Base-by-base conservation (phyloP, 1,284 basidiomycete genomes). In the Trichosporon sp. region DNA sequence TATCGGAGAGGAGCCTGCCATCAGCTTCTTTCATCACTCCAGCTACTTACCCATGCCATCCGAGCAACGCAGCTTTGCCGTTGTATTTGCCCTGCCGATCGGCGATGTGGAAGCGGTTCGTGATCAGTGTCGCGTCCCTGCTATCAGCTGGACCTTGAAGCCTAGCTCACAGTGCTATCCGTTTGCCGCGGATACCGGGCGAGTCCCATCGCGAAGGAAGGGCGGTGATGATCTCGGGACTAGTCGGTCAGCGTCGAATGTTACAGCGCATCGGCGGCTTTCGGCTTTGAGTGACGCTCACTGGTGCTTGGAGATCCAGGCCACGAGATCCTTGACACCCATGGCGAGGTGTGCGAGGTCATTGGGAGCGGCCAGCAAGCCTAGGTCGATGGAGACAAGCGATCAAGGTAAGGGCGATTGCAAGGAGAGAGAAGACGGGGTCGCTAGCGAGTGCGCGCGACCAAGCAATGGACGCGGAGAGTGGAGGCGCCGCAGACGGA, bases 51-150 rank as follows among this genome's bases (percentile, higher is more conserved):
- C 73, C 71, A 69, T 80, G 81, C 82, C 82, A 83, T n/a, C 80
- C 79, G 0, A 80, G 70, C 18, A 81, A 63, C 12, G 77, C 74
- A 9, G 74, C 74, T 66, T 79, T 78, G 1, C 34, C 75, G 25
- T 51, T 73, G 69, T 31, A 72, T 70, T 51, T 75, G 70, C 18
- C 62, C 66, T 42, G 65, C 34, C 65, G 64, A 9, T 68, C 68
- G 11, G 79, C 79, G 53, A 83, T 81, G 69, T 81, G 81, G 69
- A 80, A 83, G 44, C 78, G 73, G 67, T 80, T 81, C 0, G 82
- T 83, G 51, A 83, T 53, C 6, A 83, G 72, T 2, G 81, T 83
- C 1, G 74, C 82, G 74, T 83, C 82, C 15, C 80, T 81, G 65
- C 1, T n/a, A 42, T 68, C 53, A 70, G 51, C 29, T 44, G 21